phyloP scores from a whole-genome alignment of 2,329 filamentous ascomycete species.

The Penicillium palitans region DNA sequence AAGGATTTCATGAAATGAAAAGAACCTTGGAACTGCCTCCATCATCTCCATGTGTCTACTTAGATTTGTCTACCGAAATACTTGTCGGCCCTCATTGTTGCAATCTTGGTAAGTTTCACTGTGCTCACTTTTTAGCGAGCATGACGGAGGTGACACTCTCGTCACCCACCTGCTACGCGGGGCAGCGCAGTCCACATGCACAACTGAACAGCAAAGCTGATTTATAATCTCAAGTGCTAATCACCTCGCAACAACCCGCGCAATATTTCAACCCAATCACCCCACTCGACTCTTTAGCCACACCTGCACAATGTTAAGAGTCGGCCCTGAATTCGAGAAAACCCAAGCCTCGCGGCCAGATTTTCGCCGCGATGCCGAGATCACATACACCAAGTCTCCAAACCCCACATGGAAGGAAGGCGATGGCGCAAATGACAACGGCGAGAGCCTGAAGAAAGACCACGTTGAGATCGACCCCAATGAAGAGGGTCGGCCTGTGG shows the following conservation, averaged over 20 bases:
- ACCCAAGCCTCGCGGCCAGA: constrained; percentile 46
- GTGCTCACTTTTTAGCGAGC: not conserved
- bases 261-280: not conserved
- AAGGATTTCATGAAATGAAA: constrained; percentile 1
- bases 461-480: constrained; percentile 83
- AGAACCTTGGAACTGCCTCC: not conserved
- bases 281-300: constrained; percentile 20
- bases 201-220: constrained; percentile 5
- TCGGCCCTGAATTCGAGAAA: constrained; percentile 37
- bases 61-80: not conserved
- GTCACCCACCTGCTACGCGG: constrained; percentile 4
- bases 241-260: not conserved
- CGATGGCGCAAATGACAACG: constrained; percentile 46
- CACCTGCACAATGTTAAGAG: constrained; percentile 28
- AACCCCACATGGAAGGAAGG: constrained; percentile 47
- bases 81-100: not conserved
- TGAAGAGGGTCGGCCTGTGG: constrained; percentile 63
- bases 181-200: not conserved
- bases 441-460: constrained; percentile 51
- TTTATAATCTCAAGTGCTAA: constrained; percentile 4
- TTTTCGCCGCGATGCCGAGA: constrained; percentile 36
- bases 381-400: constrained; percentile 44
- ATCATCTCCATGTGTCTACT: constrained; percentile 11
- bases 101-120: constrained; percentile 12
- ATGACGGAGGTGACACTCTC: not conserved